A percentile compares a stretch with the other conserved stretches of the same genome.
These are phyloP conservation scores for Lichtheimia corymbifera DNA, from an alignment of 371 early-diverging fungal species.

Conservation along the genomic window DNA sequence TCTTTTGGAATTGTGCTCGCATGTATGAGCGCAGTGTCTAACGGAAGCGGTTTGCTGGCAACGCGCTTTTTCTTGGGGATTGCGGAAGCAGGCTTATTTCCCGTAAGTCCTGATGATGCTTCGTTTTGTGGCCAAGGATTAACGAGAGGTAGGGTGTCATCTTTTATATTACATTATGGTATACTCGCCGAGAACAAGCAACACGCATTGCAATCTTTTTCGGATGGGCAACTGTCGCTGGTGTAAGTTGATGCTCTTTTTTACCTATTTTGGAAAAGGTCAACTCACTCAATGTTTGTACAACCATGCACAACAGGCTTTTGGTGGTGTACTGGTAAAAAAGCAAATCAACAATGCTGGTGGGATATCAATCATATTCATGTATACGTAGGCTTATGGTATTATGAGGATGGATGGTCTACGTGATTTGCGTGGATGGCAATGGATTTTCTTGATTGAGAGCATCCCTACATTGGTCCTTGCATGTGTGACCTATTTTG, in stretches of 20 bases:
- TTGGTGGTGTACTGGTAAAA: constrained; percentile 55
- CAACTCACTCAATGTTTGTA: background rate
- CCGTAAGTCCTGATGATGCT: constrained; percentile 18
- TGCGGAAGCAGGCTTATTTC: constrained; percentile 67
- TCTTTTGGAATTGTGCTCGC: constrained; percentile 46
- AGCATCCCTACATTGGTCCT: constrained; percentile 69
- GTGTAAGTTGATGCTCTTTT: constrained; percentile 42
- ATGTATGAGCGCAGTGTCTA: constrained; percentile 45
- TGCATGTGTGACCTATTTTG: constrained; percentile 57
- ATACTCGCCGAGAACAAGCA: constrained; percentile 66
- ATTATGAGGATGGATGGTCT: constrained; percentile 62
- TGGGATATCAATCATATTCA: background rate
- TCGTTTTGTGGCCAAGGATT: background rate
- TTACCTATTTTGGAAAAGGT: background rate
- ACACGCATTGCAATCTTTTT: constrained; percentile 73
- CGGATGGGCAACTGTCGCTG: constrained; percentile 64
- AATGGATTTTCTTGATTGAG: constrained; percentile 78
- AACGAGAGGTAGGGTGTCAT: constrained; percentile 27
- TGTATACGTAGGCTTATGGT: constrained; percentile 47
- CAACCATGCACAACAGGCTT: constrained; percentile 27
- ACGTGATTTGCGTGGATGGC: constrained; percentile 54
- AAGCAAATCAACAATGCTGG: background rate
- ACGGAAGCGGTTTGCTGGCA: constrained; percentile 51
- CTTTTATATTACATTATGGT: constrained; percentile 55
- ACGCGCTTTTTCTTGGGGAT: constrained; percentile 73